These are phyloP conservation scores for Craterostigma plantagineum DNA, from an alignment of 257 asterid genomes.

Conservation along the genomic window DNA sequence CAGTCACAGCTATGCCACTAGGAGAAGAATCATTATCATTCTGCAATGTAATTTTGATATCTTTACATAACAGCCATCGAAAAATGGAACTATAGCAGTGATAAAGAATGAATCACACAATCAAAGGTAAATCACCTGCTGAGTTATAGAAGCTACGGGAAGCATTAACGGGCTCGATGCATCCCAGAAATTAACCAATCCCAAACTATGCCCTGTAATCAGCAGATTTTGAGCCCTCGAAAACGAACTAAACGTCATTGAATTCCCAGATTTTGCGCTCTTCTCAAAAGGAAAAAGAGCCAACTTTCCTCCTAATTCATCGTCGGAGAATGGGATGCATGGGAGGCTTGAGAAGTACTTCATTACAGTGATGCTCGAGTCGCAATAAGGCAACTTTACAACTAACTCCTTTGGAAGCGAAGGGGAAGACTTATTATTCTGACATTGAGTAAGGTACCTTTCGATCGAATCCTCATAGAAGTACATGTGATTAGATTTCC, in stretches of 20 bases:
- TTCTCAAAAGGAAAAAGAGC: conserved; percentile 55
- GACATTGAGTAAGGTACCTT: conserved; percentile 56
- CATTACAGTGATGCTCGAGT: conserved; percentile 56
- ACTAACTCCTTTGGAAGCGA: conserved; percentile 58
- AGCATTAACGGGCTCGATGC: conserved; percentile 63
- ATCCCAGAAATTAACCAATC: conserved; percentile 82
- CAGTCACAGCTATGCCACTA: conserved; percentile 63
- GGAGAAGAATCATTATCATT: conserved; percentile 48
- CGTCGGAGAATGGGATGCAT: conserved; percentile 25
- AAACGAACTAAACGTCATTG: conserved; percentile 26
- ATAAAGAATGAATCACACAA: background rate
- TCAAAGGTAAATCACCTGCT: conserved; percentile 31
- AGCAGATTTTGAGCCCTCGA: conserved; percentile 51
- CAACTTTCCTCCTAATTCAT: conserved; percentile 34
- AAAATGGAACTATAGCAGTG: background rate
- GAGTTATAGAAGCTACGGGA: conserved; percentile 50
- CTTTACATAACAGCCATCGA: background rate
- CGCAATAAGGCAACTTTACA: conserved; percentile 64
- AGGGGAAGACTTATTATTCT: conserved; percentile 56
- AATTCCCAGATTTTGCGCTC: conserved; percentile 39
- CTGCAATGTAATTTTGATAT: conserved; percentile 27
- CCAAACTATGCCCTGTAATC: conserved; percentile 70
- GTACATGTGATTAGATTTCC: conserved; percentile 50
- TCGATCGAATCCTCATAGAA: conserved; percentile 55
- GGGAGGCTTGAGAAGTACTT: conserved; percentile 39